Evolutionary conservation across 2,329 filamentous ascomycete species (phyloP).

Genomic region (Moelleriella libera): DNA sequence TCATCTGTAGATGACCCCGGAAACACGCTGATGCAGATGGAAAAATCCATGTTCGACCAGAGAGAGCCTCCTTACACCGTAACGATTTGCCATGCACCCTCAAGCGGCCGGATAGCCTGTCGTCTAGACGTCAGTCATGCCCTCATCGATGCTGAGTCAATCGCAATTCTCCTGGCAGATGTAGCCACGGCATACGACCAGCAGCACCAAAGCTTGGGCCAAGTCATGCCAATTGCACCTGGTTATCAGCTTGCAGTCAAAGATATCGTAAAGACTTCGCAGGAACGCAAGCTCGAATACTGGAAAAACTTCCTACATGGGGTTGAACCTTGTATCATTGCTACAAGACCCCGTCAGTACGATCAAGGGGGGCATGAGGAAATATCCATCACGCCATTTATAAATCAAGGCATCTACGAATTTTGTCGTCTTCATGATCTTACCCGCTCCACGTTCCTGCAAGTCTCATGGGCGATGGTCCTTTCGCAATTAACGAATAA

Average conservation of each 20-base stretch:
- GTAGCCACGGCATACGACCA: slow-evolving; percentile 11
- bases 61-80: slow-evolving; percentile 5
- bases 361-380: not conserved
- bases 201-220: not conserved
- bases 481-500: slow-evolving; percentile 26
- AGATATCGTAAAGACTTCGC: not conserved
- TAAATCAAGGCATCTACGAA: not conserved
- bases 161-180: slow-evolving; percentile 14
- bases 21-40: not conserved
- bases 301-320: not conserved
- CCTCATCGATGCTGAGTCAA: slow-evolving; percentile 16
- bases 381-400: not conserved
- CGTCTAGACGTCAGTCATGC: slow-evolving; percentile 17
- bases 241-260: not conserved
- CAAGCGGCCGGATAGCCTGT: slow-evolving; percentile 8
- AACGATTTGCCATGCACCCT: slow-evolving; percentile 4
- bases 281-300: not conserved
- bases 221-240: not conserved
- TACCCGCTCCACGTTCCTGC: slow-evolving; percentile 18
- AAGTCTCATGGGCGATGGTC: slow-evolving; percentile 28
- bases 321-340: not conserved
- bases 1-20: not conserved
- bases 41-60: not conserved
- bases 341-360: not conserved
- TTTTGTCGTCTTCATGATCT: slow-evolving; percentile 1